Conservation (phyloP, 2,329 filamentous ascomycete genomes). For the Trichothecium roseum region DNA sequence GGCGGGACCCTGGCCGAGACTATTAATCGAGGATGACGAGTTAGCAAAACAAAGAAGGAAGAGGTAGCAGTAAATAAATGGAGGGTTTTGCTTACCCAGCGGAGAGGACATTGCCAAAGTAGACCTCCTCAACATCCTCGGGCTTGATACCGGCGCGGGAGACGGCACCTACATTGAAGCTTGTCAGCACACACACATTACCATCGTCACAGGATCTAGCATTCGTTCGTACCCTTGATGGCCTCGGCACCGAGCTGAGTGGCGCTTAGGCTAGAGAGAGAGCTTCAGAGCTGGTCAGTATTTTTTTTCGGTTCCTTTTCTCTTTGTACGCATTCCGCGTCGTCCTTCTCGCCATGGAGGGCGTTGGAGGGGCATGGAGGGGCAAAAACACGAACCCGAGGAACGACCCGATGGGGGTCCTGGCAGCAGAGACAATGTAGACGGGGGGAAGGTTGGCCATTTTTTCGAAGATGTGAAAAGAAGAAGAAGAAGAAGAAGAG, state of each 20-base stretch:
- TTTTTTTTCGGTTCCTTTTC: not conserved
- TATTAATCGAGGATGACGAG: conserved; percentile 41
- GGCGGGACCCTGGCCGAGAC: conserved; percentile 91
- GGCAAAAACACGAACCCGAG: conserved; percentile 54
- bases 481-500: not conserved
- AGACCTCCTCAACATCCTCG: conserved; percentile 88
- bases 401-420: conserved; percentile 91
- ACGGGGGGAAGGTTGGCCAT: conserved; percentile 80
- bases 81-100: conserved; percentile 59
- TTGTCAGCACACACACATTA: conserved; percentile 8
- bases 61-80: conserved; percentile 3
- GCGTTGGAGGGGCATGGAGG: conserved; percentile 3
- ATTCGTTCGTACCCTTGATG: conserved; percentile 63
- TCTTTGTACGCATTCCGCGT: not conserved
- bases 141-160: conserved; percentile 82
- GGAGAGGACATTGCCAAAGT: conserved; percentile 96
- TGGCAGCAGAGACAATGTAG: conserved; percentile 87
- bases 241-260: conserved; percentile 80
- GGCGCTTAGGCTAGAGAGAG: conserved; percentile 77
- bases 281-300: conserved; percentile 41
- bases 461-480: conserved; percentile 6
- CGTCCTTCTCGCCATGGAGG: conserved; percentile 2
- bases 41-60: conserved; percentile 1
- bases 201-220: too few relatives aligned
- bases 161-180: conserved; percentile 50